phyloP scores from a whole-genome alignment of 208 protist genomes.

The Vickermania spadyakhi region DNA sequence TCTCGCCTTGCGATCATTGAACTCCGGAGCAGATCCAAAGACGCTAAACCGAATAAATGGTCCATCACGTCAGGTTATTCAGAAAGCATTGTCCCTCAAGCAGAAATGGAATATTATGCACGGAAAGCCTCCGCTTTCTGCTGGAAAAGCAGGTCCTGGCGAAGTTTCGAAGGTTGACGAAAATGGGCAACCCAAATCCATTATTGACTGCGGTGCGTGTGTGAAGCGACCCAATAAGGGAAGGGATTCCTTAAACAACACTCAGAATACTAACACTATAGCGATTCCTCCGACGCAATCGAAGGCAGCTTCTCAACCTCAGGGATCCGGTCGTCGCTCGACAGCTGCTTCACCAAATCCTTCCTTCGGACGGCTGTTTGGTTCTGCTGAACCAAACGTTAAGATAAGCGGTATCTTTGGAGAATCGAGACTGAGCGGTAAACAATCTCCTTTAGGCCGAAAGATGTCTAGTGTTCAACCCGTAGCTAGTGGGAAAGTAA shows the following conservation, averaged over 20 bases:
- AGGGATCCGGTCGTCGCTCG: background rate
- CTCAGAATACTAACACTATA: background rate
- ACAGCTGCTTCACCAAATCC: background rate
- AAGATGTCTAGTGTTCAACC: background rate
- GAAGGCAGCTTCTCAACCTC: background rate
- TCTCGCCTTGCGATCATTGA: constrained; percentile 3
- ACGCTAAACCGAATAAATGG: constrained; percentile 1
- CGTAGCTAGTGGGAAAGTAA: background rate
- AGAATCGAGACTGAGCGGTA: too few species aligned
- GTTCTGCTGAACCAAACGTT: background rate
- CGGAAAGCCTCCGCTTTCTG: background rate
- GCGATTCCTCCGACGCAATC: background rate
- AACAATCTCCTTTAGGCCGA: background rate
- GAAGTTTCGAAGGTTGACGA: constrained; percentile 1
- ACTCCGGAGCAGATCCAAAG: background rate
- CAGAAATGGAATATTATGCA: background rate
- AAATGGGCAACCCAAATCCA: background rate
- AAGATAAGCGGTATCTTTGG: background rate
- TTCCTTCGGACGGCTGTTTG: background rate
- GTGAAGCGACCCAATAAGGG: background rate
- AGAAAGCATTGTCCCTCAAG: background rate
- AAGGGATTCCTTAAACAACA: background rate
- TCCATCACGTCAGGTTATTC: background rate
- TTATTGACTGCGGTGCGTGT: background rate
- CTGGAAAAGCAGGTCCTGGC: background rate